Evolutionary conservation across 371 early-diverging fungal genomes (phyloP).

Genomic region (Saksenaea oblongispora): DNA sequence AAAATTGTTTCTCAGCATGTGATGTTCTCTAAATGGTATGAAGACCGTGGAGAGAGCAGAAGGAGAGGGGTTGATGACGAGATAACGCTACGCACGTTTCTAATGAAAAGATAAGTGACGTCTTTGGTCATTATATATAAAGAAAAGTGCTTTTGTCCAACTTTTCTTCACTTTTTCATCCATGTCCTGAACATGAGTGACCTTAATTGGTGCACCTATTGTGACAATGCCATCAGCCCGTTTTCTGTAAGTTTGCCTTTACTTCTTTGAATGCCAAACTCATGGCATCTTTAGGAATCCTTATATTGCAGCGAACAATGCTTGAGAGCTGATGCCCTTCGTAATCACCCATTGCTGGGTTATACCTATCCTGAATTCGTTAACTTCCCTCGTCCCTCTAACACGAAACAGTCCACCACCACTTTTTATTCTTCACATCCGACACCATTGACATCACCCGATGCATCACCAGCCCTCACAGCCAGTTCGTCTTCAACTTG

Average conservation of each 20-base stretch:
- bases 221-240: conserved; percentile 25
- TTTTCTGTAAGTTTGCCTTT: conserved; percentile 18
- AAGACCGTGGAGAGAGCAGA: not conserved
- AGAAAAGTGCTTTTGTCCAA: not conserved
- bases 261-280: not conserved
- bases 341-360: conserved; percentile 28
- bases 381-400: conserved; percentile 25
- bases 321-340: conserved; percentile 24
- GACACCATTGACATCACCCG: not conserved
- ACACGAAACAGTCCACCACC: not conserved
- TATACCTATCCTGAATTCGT: conserved; percentile 29
- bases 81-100: conserved; percentile 4
- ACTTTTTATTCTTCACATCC: not conserved
- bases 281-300: conserved; percentile 21
- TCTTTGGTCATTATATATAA: conserved; percentile 1
- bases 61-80: conserved; percentile 3
- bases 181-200: conserved; percentile 19
- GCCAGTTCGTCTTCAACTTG: not conserved
- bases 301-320: conserved; percentile 34
- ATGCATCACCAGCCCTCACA: not conserved
- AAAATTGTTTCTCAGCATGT: conserved; percentile 3
- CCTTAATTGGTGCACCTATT: conserved; percentile 25
- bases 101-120: conserved; percentile 2
- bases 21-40: conserved; percentile 3
- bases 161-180: conserved; percentile 2